phyloP scores from a whole-genome alignment of 2,329 filamentous ascomycete genomes.

The Monosporascus sp. region DNA sequence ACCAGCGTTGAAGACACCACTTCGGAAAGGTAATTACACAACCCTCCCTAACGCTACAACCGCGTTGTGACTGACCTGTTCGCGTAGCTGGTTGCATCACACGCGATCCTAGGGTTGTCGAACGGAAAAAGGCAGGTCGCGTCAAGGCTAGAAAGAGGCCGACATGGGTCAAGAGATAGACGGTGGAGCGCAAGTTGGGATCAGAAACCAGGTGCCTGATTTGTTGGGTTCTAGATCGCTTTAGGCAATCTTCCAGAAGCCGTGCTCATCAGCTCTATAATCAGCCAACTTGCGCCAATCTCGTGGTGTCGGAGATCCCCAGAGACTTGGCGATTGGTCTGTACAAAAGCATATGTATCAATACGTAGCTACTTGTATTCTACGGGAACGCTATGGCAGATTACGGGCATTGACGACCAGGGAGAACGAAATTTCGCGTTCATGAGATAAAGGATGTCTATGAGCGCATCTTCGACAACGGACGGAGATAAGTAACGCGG shows the following conservation, averaged over 20 bases:
- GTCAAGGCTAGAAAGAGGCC: slow-evolving; percentile 98
- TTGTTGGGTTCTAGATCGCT: neutral
- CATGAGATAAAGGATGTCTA: too few relatives aligned
- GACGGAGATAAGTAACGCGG: too few relatives aligned
- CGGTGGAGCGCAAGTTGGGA: neutral
- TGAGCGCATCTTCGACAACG: too few relatives aligned
- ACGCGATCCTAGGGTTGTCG: slow-evolving; percentile 83
- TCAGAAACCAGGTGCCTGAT: slow-evolving; percentile 1
- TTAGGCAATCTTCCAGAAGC: slow-evolving; percentile 4
- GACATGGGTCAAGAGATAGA: slow-evolving; percentile 85
- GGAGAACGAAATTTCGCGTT: neutral
- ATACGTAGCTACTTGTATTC: neutral
- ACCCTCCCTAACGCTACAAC: slow-evolving; percentile 4
- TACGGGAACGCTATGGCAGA: neutral
- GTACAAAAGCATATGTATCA: neutral
- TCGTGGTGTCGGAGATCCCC: too few relatives aligned
- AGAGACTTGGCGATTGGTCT: neutral
- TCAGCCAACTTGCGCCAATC: neutral
- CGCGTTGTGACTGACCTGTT: slow-evolving; percentile 37
- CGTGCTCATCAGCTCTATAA: neutral
- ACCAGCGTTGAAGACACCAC: slow-evolving; percentile 78
- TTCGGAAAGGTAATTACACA: slow-evolving; percentile 69
- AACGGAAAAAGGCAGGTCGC: slow-evolving; percentile 96
- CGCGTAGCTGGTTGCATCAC: slow-evolving; percentile 81
- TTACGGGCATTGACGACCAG: neutral